phyloP scores from a whole-genome alignment of 2,329 filamentous ascomycete species.

The Alternaria tenuissima region DNA sequence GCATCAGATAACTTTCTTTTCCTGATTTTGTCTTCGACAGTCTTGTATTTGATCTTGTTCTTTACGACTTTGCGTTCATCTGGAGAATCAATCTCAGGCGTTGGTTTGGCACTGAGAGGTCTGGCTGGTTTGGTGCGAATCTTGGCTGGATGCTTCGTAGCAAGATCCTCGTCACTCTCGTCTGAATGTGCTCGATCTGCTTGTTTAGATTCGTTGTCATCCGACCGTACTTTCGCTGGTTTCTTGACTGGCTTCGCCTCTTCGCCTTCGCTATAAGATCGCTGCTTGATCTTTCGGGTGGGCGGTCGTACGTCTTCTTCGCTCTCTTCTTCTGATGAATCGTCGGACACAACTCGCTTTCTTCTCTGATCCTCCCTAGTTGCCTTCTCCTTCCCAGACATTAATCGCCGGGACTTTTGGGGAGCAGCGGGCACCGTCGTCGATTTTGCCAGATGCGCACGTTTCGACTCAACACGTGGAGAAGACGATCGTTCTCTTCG shows the following conservation, averaged over 20 bases:
- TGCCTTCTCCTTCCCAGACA: slow-evolving; percentile 49
- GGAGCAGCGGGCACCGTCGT: slow-evolving; percentile 26
- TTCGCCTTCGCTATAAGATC: slow-evolving; percentile 47
- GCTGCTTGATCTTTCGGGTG: slow-evolving; percentile 43
- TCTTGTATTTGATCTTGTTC: slow-evolving; percentile 44
- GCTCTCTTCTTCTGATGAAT: slow-evolving; percentile 47
- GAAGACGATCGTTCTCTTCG: slow-evolving; percentile 47
- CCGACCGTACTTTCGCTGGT: slow-evolving; percentile 39
- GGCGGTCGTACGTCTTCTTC: slow-evolving; percentile 50
- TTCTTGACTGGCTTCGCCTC: slow-evolving; percentile 46
- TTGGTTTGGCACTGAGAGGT: slow-evolving; percentile 39
- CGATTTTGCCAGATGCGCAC: slow-evolving; percentile 34
- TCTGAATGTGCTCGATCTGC: slow-evolving; percentile 34
- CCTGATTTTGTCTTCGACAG: slow-evolving; percentile 44
- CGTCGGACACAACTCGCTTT: slow-evolving; percentile 45
- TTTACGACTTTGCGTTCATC: slow-evolving; percentile 46
- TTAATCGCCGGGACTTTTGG: slow-evolving; percentile 46
- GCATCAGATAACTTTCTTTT: slow-evolving; percentile 44
- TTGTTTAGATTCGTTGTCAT: slow-evolving; percentile 43
- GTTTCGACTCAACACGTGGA: slow-evolving; percentile 41
- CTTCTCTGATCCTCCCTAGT: slow-evolving; percentile 44
- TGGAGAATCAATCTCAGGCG: slow-evolving; percentile 45
- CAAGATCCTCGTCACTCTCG: slow-evolving; percentile 43
- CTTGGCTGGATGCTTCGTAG: slow-evolving; percentile 35
- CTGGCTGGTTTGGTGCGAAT: slow-evolving; percentile 39